Percentiles rank a stretch among this genome's conserved stretches.
Conservation (phyloP, 306 rosid genomes). For the Cucurbita ficifolia region DNA sequence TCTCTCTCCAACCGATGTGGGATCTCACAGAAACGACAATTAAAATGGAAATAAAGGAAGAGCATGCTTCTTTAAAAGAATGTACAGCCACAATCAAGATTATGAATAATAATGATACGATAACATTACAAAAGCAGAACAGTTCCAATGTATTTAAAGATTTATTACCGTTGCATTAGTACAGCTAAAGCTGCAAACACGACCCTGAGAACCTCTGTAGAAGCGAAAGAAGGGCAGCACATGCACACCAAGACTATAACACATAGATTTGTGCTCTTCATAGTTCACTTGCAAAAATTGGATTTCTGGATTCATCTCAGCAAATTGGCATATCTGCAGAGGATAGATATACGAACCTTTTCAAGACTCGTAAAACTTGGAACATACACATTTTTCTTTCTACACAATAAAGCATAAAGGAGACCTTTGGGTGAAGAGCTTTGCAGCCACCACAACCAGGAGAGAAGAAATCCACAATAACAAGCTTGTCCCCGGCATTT, state of each 20-base stretch:
- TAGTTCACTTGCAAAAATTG: slow-evolving; percentile 69
- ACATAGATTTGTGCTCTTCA: slow-evolving; percentile 76
- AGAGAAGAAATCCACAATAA: slow-evolving; percentile 73
- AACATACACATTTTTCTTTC: background rate
- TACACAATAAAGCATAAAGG: background rate
- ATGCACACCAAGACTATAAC: slow-evolving; percentile 75
- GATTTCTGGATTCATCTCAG: slow-evolving; percentile 73
- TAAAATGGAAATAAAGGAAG: no score
- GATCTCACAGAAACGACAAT: no score
- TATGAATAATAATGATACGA: background rate
- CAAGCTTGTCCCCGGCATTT: slow-evolving; percentile 66
- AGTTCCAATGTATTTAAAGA: background rate
- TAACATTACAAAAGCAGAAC: background rate
- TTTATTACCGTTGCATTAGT: slow-evolving; percentile 82
- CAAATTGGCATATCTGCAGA: slow-evolving; percentile 62
- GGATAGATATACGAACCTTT: background rate
- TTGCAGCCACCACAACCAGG: slow-evolving; percentile 97
- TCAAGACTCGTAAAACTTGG: background rate
- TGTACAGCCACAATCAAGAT: background rate
- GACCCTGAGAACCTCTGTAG: slow-evolving; percentile 85
- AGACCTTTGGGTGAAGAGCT: slow-evolving; percentile 89
- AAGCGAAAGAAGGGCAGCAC: slow-evolving; percentile 88
- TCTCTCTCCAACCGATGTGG: no score
- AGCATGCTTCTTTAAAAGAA: background rate
- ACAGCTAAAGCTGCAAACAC: slow-evolving; percentile 85